Conservation (phyloP, 805 yeast species). For the Vanderwaltozyma yarrowii region DNA sequence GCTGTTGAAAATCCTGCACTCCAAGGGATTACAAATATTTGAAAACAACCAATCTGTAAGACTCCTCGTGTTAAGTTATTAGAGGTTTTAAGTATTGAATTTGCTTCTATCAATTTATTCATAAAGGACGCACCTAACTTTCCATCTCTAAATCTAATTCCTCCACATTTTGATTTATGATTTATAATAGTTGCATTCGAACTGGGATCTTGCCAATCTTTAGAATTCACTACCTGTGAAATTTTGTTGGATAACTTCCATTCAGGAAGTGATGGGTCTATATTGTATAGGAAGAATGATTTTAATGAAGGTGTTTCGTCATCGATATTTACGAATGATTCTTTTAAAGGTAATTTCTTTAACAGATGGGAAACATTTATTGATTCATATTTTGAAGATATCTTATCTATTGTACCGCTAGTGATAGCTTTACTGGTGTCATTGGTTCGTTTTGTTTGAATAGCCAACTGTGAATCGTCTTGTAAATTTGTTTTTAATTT, state of each 20-base stretch:
- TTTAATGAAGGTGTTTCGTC: conserved; percentile 31
- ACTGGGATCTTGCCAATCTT: conserved; percentile 15
- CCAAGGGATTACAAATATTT: conserved; percentile 17
- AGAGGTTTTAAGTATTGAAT: conserved; percentile 3
- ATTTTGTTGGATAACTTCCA: conserved; percentile 46
- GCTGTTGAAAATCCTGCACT: conserved; percentile 11
- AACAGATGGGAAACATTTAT: conserved; percentile 43
- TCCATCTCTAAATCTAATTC: conserved; percentile 14
- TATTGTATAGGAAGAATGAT: conserved; percentile 67
- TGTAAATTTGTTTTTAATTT: conserved; percentile 26
- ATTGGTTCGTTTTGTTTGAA: background rate
- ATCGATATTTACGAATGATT: conserved; percentile 35
- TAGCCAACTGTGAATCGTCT: background rate
- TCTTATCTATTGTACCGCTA: conserved; percentile 2
- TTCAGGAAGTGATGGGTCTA: conserved; percentile 57
- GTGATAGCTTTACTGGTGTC: conserved; percentile 2
- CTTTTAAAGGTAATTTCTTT: conserved; percentile 58
- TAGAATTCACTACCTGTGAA: conserved; percentile 22
- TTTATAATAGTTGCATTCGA: conserved; percentile 15
- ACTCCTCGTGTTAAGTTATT: conserved; percentile 12
- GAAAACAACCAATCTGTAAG: conserved; percentile 12
- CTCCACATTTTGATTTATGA: conserved; percentile 22
- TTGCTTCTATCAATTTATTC: conserved; percentile 1
- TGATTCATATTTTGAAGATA: conserved; percentile 3
- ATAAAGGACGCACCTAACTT: conserved; percentile 9